Percentiles rank a stretch among this genome's conserved stretches.
Evolutionary conservation across 306 rosid species (phyloP).

Genomic region (Cotoneaster glaucophyllus): DNA sequence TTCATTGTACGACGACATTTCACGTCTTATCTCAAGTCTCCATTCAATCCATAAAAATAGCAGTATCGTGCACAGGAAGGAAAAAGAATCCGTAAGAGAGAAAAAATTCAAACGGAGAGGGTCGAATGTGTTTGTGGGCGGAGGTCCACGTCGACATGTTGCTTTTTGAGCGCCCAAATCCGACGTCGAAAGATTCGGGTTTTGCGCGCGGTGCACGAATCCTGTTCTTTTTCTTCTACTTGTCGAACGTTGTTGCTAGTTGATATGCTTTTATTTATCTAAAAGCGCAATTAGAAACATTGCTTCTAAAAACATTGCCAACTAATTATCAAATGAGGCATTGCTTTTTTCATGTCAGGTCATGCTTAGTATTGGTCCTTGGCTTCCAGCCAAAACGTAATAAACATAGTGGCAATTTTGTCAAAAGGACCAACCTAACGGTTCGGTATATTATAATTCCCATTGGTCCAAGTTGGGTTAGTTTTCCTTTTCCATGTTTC

Average conservation of each 20-base stretch:
- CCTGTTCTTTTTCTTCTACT: not conserved
- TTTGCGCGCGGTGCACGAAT: not conserved
- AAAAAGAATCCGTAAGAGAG: not conserved
- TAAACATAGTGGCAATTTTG: not conserved
- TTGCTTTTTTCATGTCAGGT: not conserved
- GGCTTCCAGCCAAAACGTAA: not conserved
- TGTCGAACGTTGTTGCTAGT: too few species aligned
- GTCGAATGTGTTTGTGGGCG: not conserved
- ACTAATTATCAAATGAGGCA: not conserved
- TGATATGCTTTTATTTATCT: too few species aligned
- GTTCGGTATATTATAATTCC: not conserved
- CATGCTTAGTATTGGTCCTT: not conserved
- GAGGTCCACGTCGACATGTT: not conserved
- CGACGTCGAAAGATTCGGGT: not conserved
- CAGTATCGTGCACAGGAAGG: not conserved
- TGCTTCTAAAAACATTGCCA: not conserved
- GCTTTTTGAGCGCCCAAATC: not conserved
- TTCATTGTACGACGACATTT: not conserved
- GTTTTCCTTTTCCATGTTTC: not conserved
- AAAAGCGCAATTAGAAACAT: too few species aligned
- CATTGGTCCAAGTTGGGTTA: not conserved
- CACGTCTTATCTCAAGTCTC: not conserved
- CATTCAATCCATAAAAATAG: not conserved
- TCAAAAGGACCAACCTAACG: not conserved
- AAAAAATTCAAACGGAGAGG: too few species aligned